Conservation (phyloP, 805 yeast genomes). For the Metschnikowia henanensis region DNA sequence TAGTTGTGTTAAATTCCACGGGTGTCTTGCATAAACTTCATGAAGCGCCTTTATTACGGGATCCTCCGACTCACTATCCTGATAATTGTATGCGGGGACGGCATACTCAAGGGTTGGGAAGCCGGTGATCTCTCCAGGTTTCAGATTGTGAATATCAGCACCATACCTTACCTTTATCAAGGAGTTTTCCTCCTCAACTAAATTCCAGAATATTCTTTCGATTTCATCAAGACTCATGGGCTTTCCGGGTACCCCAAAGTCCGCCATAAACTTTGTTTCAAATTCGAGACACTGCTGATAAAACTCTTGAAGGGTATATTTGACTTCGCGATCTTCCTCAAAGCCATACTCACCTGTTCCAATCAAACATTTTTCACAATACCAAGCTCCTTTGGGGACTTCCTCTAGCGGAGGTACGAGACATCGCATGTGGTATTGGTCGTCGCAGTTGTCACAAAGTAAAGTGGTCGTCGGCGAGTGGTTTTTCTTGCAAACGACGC, state of each 20-base stretch:
- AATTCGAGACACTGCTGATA: conserved; percentile 53
- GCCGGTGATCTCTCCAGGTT: conserved; percentile 69
- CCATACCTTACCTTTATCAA: conserved; percentile 73
- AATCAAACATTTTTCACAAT: conserved; percentile 78
- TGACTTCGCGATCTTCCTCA: conserved; percentile 57
- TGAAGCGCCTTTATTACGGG: conserved; percentile 14
- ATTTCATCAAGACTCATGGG: conserved; percentile 44
- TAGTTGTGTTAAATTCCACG: conserved; percentile 73
- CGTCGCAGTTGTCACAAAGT: conserved; percentile 75
- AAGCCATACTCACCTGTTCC: conserved; percentile 91
- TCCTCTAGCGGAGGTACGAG: conserved; percentile 53
- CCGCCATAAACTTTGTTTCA: conserved; percentile 39
- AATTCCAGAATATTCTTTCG: conserved; percentile 70
- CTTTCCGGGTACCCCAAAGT: conserved; percentile 26
- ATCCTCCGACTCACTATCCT: neutral
- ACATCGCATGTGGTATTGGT: conserved; percentile 66
- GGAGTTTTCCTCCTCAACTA: conserved; percentile 38
- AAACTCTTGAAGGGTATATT: conserved; percentile 62
- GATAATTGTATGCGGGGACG: conserved; percentile 24
- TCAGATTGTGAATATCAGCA: conserved; percentile 74
- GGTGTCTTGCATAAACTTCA: conserved; percentile 50
- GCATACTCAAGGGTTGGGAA: conserved; percentile 50
- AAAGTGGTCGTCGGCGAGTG: conserved; percentile 49
- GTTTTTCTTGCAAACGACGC: conserved; percentile 48
- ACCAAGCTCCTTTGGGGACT: conserved; percentile 69